Base-by-base conservation (phyloP, 805 yeast genomes). In the Diddensiella caesifluorescens region DNA sequence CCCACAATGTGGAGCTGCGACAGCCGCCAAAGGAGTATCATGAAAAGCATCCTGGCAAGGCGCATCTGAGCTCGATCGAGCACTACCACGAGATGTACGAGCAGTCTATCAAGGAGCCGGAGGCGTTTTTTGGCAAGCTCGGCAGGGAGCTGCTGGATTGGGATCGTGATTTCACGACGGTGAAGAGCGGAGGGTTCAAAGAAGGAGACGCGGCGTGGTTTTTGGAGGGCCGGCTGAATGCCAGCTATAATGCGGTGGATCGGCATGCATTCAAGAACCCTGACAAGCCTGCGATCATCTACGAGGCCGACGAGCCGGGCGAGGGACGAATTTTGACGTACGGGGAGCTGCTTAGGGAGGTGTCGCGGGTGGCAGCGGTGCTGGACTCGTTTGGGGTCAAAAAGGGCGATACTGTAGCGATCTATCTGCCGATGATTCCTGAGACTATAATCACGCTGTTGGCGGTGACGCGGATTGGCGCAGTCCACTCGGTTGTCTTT, bases 351-450 rank as follows among this genome's bases (percentile, higher is more conserved):
- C 73, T 90, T 59, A 75, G 79, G 57, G 80, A 86, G 52, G 96
- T 92, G 35, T 80, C 83, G 51, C 80, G 84, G 59, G 80, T 88
- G 53, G 95, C 97, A 7, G 90, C 84, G 54, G 81, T 86, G 31
- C 74, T 92, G 62, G 70, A 75, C 51, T 73, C 80, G 46, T 79
- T 87, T 76, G 97, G 97, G 42, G 90, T 90, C 53, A 70, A 75
- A 55, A 84, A 85, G 65, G 97, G 97, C 59, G 98, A 90, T 60
- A 83, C 95, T 22, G 97, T 90, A 45, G 97, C 96, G 38, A 86
- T 90, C 46, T 90, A 90, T 67, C 70, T 90, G 61, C 98, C 97
- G 59, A 90, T 90, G 98, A 89, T 89, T 48, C 94, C 97, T 40
- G 95, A 89, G 68, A 95, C 97, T n/a, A 71, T 92, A 47, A 78